Conservation (phyloP, 176 grass and related monocot species). For the Eragrostis curvula region DNA sequence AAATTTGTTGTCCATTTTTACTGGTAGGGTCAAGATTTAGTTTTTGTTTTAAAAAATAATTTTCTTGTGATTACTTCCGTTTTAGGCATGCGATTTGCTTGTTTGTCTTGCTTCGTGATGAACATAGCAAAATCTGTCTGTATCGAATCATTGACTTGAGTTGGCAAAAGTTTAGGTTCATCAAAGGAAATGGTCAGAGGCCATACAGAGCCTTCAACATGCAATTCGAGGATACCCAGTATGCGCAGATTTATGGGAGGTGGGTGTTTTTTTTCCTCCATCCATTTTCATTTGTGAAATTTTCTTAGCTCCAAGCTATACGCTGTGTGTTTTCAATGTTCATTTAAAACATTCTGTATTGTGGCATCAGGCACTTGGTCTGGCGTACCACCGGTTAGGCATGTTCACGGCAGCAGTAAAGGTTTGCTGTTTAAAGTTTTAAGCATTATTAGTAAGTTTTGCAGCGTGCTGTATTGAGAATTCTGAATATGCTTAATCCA, state of each 20-base stretch:
- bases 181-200: conserved; percentile 90
- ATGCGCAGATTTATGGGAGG: conserved; percentile 95
- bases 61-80: conserved; percentile 23
- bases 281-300: conserved; percentile 18
- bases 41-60: background rate
- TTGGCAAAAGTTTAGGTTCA: conserved; percentile 69
- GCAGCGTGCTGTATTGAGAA: conserved; percentile 16
- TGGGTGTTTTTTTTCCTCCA: conserved; percentile 35
- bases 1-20: conserved; percentile 2
- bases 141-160: background rate
- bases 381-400: conserved; percentile 93
- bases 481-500: conserved; percentile 53
- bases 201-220: conserved; percentile 88
- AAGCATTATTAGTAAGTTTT: conserved; percentile 27
- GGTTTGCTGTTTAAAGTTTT: conserved; percentile 53
- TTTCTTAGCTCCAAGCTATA: conserved; percentile 27
- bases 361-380: conserved; percentile 81
- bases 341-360: conserved; percentile 44
- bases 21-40: background rate
- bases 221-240: conserved; percentile 79
- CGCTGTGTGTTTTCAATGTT: conserved; percentile 25
- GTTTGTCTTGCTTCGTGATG: background rate
- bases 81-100: conserved; percentile 18
- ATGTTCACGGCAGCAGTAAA: conserved; percentile 97
- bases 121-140: background rate